Evolutionary conservation across 2,329 filamentous ascomycete genomes (phyloP), one percentile per base, ranked within the genome.

Genomic region (Fusarium citri): DNA sequence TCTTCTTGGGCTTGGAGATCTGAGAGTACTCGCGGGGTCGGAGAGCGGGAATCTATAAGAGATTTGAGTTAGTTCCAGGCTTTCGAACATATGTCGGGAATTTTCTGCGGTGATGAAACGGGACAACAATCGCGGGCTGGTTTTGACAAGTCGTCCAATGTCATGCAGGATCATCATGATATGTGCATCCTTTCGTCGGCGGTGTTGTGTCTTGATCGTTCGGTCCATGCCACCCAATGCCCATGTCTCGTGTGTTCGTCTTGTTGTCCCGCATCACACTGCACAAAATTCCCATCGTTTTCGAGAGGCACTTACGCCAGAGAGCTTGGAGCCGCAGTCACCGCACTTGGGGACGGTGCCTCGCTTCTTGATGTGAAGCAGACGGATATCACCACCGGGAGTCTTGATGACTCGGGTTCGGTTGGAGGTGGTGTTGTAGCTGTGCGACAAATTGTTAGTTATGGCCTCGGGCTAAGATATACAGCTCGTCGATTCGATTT

Each of bases 311-410:
- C 94, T 92, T 93, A 99, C 94, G 85, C 96, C 96, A 82, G 94
- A 90, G 80, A 99, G 92, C 89, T 98, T 98, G 87, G 90, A 90
- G 82, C 96, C 96, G 83, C 97, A 99, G 89, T 99, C 96, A 89
- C 97, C 93, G 84, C 96, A 99, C 90, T 99, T 99, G 82, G 96
- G 96, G 74, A 94, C 92, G 83, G 94, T 97, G 79, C 94, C 96
- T 84, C 91, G 93, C 94, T 99, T 99, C 93, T 98, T 98, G 89
- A 98, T 94, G 92, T 99, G 95, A 79, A 98, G 92, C 83, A 97
- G 91, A 84, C 96, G 91, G 81, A 97, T 91, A 84, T 95, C 90
- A 83, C 96, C 96, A 84, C 96, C 97, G 77, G 97, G 96, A 77
- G 96, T 99, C 90, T 96, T 96, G 85, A 97, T 84, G 80, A 97